Percentiles rank a stretch among this genome's conserved stretches.
Evolutionary conservation across 768 basidiomycete genomes (phyloP).

Genomic region (Lyophyllum atratum): DNA sequence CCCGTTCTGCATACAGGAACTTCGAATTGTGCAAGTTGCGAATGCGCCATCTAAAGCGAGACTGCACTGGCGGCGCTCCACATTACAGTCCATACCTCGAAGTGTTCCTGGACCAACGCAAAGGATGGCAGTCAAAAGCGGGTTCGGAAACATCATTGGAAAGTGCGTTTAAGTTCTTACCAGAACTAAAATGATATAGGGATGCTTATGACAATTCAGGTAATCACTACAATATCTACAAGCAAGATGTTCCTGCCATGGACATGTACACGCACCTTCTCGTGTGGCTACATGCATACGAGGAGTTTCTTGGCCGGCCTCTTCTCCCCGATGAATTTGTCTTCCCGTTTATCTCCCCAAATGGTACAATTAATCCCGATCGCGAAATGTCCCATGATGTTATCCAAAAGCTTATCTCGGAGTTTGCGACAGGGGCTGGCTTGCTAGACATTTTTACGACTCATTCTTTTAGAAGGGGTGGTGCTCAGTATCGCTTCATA

Average conservation of each 20-base stretch:
- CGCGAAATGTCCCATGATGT: not conserved
- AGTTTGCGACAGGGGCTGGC: not conserved
- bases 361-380: not conserved
- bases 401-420: not conserved
- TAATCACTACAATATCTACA: not conserved
- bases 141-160: not conserved
- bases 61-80: not conserved
- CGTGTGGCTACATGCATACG: not conserved
- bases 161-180: not conserved
- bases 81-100: not conserved
- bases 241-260: not conserved
- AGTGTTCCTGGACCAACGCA: not conserved
- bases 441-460: not conserved
- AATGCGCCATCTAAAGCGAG: not conserved
- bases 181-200: no score
- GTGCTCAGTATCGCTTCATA: conserved; percentile 4
- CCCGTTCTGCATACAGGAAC: not conserved
- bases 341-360: not conserved
- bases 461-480: conserved; percentile 4
- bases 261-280: conserved; percentile 1
- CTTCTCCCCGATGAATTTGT: not conserved
- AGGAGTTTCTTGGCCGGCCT: not conserved
- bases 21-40: not conserved
- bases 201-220: not conserved
- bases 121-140: not conserved